Evolutionary conservation across 306 rosid species (phyloP).

Genomic region (Lupinus albus): DNA sequence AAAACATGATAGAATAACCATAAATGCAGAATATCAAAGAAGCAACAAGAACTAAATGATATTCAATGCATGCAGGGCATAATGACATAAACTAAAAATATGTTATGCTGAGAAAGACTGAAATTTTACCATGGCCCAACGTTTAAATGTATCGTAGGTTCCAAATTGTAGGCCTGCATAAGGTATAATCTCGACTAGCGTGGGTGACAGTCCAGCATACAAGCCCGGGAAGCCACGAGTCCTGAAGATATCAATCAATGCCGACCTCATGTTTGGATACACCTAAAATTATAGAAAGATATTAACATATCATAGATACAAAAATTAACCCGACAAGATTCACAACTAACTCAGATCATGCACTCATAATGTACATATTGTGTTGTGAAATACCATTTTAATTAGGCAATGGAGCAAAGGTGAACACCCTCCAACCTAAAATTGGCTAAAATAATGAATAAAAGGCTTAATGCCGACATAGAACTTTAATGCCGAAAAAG

Average conservation of each 20-base stretch:
- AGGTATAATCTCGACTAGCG: slow-evolving; percentile 95
- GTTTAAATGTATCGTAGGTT: slow-evolving; percentile 87
- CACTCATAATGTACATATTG: background rate
- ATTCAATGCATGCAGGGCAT: slow-evolving; percentile 27
- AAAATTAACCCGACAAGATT: background rate
- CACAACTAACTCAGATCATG: slow-evolving; percentile 14
- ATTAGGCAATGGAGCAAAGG: slow-evolving; percentile 6
- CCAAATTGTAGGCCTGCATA: slow-evolving; percentile 98
- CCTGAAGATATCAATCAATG: slow-evolving; percentile 63
- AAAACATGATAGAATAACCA: slow-evolving; percentile 14
- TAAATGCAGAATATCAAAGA: slow-evolving; percentile 6
- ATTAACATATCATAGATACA: slow-evolving; percentile 16
- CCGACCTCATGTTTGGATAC: slow-evolving; percentile 92
- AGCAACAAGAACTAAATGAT: background rate
- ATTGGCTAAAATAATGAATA: slow-evolving; percentile 23
- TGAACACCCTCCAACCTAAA: slow-evolving; percentile 18
- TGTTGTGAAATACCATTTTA: background rate
- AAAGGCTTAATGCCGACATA: slow-evolving; percentile 22
- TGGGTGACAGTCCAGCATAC: slow-evolving; percentile 94
- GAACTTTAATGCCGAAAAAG: background rate
- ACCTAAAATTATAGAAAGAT: slow-evolving; percentile 53
- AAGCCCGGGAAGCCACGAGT: slow-evolving; percentile 81
- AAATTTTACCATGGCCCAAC: slow-evolving; percentile 79
- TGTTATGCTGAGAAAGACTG: slow-evolving; percentile 27
- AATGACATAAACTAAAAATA: slow-evolving; percentile 22